Percentiles rank a stretch among this genome's conserved stretches.
These are phyloP conservation scores for Hyaloscypha hepaticicola DNA, from an alignment of 495 filamentous ascomycete genomes.

Conservation along the genomic window DNA sequence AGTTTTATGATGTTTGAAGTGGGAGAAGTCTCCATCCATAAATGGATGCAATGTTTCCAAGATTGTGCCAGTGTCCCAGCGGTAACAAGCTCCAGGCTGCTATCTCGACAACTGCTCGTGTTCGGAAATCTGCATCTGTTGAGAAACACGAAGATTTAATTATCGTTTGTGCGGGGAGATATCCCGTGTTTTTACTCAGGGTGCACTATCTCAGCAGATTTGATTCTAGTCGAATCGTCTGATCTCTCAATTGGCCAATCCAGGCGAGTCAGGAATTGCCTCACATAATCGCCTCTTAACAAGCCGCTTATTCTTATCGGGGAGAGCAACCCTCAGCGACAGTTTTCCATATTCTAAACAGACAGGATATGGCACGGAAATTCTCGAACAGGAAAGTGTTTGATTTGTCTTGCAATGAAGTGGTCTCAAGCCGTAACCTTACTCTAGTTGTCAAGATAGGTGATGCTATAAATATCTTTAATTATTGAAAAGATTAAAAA, in stretches of 20 bases:
- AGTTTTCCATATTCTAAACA: neutral
- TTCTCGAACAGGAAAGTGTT: constrained; percentile 13
- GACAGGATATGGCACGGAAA: neutral
- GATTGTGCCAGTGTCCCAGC: neutral
- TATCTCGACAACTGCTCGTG: neutral
- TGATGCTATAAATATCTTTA: neutral
- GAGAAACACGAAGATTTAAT: neutral
- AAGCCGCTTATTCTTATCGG: constrained; percentile 2
- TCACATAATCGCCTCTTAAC: too few species aligned
- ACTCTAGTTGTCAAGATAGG: constrained; percentile 15
- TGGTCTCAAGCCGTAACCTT: constrained; percentile 7
- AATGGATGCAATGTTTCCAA: constrained; percentile 2
- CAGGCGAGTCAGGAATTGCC: too few species aligned
- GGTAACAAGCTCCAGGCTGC: constrained; percentile 10
- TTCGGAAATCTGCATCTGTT: neutral
- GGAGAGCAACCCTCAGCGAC: constrained; percentile 12
- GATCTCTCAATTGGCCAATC: constrained; percentile 17
- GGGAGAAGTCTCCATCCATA: too few species aligned
- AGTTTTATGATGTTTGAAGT: too few species aligned
- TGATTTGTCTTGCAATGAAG: constrained; percentile 7
- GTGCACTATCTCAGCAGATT: constrained; percentile 11
- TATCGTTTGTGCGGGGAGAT: constrained; percentile 17
- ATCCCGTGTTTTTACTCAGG: constrained; percentile 11
- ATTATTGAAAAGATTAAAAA: neutral
- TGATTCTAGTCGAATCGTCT: neutral